Evolutionary conservation across 495 filamentous ascomycete genomes (phyloP), one percentile per base, ranked within the genome.

Genomic region (Diplogelasinospora grovesii): DNA sequence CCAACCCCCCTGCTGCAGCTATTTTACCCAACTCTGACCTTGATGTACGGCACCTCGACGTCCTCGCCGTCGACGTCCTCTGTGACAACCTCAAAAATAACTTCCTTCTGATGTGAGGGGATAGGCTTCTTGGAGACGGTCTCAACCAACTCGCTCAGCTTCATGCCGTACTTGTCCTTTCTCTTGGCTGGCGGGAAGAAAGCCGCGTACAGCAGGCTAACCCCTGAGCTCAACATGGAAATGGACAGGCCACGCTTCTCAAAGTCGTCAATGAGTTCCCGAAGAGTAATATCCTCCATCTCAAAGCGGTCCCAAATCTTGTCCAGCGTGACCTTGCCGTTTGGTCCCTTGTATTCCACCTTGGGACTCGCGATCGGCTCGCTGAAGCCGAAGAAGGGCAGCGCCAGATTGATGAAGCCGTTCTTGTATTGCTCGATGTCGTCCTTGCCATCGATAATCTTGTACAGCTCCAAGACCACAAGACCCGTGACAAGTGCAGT

Each of bases 371-470:
- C 75, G 50, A 99, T 86, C 8, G 92, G 92, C 64, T 99, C 92
- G 61, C 87, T 93, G 76, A 97, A 99, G 14, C 89, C 90, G 46
- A 97, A 89, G 75, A 97, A 96, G 6, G 92, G 92, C 33, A 99
- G 75, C 5, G 93, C 93, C 42, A 99, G 71, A 69, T 99, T 99
- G 60, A 97, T 68, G 59, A 99, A 99, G 18, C 93, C 93, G 63
- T 99, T 99, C 75, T 97, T 97, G 75, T 90, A 99, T 53, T 96
- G 85, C 63, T 95, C 90, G 50, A 96, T 83, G 48, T 97, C 85
- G 11, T 69, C 75, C 70, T 99, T 95, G 51, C 89, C 92, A 60
- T 96, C 93, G 27, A 97, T 71, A 49, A 99, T 77, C 78, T 99
- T 99, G 79, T 85, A 95, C 21, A 97, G 70, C 70, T 99, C 93